A percentile compares a stretch with the other conserved stretches of the same genome.
Conservation (phyloP, 148 eudicot species). For the Talinum fruticosum region DNA sequence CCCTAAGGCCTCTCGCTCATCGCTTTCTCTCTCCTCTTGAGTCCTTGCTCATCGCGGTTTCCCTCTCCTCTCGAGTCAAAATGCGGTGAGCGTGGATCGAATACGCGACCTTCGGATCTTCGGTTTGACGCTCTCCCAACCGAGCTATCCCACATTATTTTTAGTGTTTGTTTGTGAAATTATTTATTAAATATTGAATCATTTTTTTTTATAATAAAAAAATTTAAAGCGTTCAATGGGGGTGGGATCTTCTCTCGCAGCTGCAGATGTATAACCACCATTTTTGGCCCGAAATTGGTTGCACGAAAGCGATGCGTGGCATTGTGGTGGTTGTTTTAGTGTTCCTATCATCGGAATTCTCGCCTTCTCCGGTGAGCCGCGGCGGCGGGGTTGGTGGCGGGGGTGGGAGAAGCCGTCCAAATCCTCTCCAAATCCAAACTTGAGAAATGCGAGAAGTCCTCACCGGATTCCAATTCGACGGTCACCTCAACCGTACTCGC, state of each 20-base stretch:
- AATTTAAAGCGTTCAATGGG: no score
- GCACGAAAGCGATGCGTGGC: not conserved
- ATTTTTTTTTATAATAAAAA: no score
- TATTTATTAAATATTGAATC: no score
- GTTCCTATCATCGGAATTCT: not conserved
- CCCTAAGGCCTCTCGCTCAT: no score
- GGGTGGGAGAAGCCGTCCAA: constrained; percentile 36
- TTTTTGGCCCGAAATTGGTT: not conserved
- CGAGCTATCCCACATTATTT: not conserved
- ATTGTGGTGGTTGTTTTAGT: not conserved
- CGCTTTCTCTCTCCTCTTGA: no score
- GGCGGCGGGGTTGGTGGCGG: not conserved
- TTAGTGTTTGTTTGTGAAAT: no score
- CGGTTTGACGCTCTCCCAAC: constrained; percentile 48
- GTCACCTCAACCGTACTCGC: constrained; percentile 64
- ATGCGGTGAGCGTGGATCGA: constrained; percentile 99
- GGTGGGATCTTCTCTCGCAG: no score
- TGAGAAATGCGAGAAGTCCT: constrained; percentile 66
- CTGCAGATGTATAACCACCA: not conserved
- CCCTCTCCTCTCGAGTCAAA: no score
- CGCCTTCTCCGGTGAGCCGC: not conserved
- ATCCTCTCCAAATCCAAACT: constrained; percentile 87
- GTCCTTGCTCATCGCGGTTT: no score
- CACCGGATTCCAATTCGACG: constrained; percentile 11
- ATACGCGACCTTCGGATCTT: constrained; percentile 78